phyloP scores from a whole-genome alignment of 2,329 filamentous ascomycete genomes.

The Scolecobasidium constrictum region DNA sequence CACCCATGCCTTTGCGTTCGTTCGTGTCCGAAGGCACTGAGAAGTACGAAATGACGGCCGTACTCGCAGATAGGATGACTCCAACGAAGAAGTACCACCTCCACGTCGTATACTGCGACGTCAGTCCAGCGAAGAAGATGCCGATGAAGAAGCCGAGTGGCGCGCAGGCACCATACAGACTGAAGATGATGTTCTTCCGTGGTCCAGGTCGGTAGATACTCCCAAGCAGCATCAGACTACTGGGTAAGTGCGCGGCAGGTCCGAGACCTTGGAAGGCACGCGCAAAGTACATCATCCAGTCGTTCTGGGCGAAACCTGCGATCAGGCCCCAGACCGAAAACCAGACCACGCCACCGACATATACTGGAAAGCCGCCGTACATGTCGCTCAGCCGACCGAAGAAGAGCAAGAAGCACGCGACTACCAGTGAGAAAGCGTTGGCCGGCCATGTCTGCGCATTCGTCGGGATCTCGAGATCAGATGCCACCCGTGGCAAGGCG shows the following conservation, averaged over 20 bases:
- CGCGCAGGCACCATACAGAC: constrained; percentile 39
- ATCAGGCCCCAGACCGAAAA: constrained; percentile 20
- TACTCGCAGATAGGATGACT: constrained; percentile 39
- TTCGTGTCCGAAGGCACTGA: constrained; percentile 39
- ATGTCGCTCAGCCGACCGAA: constrained; percentile 40
- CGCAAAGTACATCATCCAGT: constrained; percentile 24
- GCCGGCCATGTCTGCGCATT: constrained; percentile 42
- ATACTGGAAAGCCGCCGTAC: constrained; percentile 51
- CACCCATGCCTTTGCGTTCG: constrained; percentile 24
- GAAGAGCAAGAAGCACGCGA: constrained; percentile 36
- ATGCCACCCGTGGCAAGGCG: constrained; percentile 52
- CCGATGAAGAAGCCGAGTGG: constrained; percentile 48
- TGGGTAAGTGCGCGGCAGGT: constrained; percentile 23
- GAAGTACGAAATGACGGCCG: constrained; percentile 32
- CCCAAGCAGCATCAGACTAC: constrained; percentile 21
- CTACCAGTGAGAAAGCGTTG: constrained; percentile 39
- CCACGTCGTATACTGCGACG: constrained; percentile 46
- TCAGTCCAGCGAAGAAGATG: constrained; percentile 53
- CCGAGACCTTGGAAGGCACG: constrained; percentile 26
- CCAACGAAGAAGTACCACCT: constrained; percentile 61
- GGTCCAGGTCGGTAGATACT: constrained; percentile 24
- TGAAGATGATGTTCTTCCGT: constrained; percentile 24
- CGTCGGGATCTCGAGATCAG: constrained; percentile 50
- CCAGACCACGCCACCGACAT: constrained; percentile 46
- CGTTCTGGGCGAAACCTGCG: constrained; percentile 20